Evolutionary conservation across 768 basidiomycete genomes (phyloP).

Genomic region (Pisolithus marmoratus): DNA sequence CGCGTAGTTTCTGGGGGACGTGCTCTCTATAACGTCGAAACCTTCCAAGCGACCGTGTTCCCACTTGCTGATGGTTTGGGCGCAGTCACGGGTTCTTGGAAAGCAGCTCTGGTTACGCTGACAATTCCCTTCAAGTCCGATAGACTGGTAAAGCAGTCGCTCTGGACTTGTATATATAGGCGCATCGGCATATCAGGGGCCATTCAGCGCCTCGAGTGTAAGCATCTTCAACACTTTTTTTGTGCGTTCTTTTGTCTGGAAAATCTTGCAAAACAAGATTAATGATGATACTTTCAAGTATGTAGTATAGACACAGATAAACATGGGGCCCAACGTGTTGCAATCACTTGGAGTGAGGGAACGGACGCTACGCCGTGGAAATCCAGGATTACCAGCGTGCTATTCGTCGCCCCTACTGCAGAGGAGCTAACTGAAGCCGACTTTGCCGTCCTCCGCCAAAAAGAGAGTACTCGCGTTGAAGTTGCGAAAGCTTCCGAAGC

Average conservation of each 20-base stretch:
- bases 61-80: slow-evolving; percentile 91
- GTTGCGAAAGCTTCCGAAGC: slow-evolving; percentile 50
- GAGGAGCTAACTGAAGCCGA: slow-evolving; percentile 26
- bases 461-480: slow-evolving; percentile 41
- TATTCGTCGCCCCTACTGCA: slow-evolving; percentile 31
- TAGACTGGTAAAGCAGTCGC: slow-evolving; percentile 99
- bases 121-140: slow-evolving; percentile 97
- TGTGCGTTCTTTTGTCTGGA: no score
- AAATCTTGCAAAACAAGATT: no score
- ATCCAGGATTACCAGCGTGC: no score
- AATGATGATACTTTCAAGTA: no score
- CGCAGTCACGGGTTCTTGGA: slow-evolving; percentile 95
- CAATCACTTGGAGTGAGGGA: no score
- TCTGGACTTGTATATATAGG: slow-evolving; percentile 93
- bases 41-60: slow-evolving; percentile 80
- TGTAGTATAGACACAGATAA: no score
- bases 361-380: no score
- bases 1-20: slow-evolving; percentile 93
- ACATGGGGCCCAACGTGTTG: no score
- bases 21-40: slow-evolving; percentile 90
- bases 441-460: slow-evolving; percentile 30
- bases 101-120: slow-evolving; percentile 96
- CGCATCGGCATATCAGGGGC: slow-evolving; percentile 96
- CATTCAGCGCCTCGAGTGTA: slow-evolving; percentile 97
- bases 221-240: no score